Base-by-base conservation (phyloP, 2,329 filamentous ascomycete species). In the Conoideocrella luteorostrata region DNA sequence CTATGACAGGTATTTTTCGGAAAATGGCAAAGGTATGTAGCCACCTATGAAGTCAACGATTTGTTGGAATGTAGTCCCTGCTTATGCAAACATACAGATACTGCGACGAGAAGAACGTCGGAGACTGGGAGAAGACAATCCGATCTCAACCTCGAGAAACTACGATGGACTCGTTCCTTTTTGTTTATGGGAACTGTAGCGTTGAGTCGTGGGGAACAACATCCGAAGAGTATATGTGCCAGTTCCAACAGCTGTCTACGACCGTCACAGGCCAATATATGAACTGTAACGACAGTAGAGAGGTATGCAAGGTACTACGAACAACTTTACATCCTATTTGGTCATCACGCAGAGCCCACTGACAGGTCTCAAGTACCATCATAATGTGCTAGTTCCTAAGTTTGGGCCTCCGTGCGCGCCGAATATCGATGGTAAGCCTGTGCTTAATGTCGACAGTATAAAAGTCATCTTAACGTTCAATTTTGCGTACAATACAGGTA, bases 401-500 rank as follows among this genome's bases (percentile, higher is more conserved):
- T 62, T 56, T 23, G 18, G 39, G 17, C 48, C 56, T 24, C 41
- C n/a, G n/a, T n/a, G 40, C 11, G 26, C 45, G 9, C 54, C 46
- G 0, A 60, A 59, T 32, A 50, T 51, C 12, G 20, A 56, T 37
- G 39, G 50, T 12, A 57, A 60, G 46, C 50, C 39, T 15, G 52
- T 60, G 5, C 41, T 57, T 4, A 51, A 52, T 23, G 41, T 48
- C 2, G 38, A 54, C 34, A 49, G 48, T 41, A 39, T 60, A 5
- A 33, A 45, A n/a, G 42, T 51, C 7, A 50, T 64, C 12, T 45
- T 58, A 2, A 54, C 36, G 1, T 62, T 61, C 11, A 64, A 63
- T 23, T 59, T 62, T 21, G 37, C 41, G 2, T 62, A 58, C 40
- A 34, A 63, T 37, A 54, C 35, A 0, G 44, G 45, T 12, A 50